Evolutionary conservation across 2,329 filamentous ascomycete genomes (phyloP).

Genomic region (Xenoacremonium recifei): DNA sequence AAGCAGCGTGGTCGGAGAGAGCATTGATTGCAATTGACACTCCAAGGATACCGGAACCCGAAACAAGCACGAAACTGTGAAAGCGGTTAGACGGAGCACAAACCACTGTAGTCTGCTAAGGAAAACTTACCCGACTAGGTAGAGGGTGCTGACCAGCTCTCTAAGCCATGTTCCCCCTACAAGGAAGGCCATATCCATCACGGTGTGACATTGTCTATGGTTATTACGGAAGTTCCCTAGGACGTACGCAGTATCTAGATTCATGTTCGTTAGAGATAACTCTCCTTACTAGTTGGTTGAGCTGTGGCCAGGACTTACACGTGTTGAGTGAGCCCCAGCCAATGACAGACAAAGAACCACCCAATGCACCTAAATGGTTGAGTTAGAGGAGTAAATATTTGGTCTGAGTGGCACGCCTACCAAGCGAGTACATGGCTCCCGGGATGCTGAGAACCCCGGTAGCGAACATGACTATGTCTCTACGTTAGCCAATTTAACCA

Average conservation of each 20-base stretch:
- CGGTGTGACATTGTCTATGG: conserved; percentile 37
- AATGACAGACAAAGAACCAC: conserved; percentile 41
- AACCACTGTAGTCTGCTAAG: too few species aligned
- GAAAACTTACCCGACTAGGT: too few species aligned
- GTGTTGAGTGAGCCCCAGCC: conserved; percentile 41
- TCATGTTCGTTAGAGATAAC: too few species aligned
- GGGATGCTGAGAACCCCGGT: conserved; percentile 43
- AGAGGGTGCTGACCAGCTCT: conserved; percentile 54
- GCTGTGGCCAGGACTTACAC: too few species aligned
- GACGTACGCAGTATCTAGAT: conserved; percentile 37
- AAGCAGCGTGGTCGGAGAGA: conserved; percentile 55
- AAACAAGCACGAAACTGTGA: conserved; percentile 56
- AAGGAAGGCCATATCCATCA: conserved; percentile 49
- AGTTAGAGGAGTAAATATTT: too few species aligned
- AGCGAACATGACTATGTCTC: conserved; percentile 40
- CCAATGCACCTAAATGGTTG: conserved; percentile 39
- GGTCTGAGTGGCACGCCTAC: too few species aligned
- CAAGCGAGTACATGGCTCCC: conserved; percentile 40
- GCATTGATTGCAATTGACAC: conserved; percentile 60
- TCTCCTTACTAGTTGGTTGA: too few species aligned
- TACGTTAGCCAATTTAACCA: neutral
- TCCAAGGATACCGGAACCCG: conserved; percentile 57
- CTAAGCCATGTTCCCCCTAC: conserved; percentile 51
- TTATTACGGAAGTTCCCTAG: conserved; percentile 39
- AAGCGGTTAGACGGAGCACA: too few species aligned